Conservation (phyloP, 192 early-diverging fungal genomes). For the Chytriomyces hyalinus region DNA sequence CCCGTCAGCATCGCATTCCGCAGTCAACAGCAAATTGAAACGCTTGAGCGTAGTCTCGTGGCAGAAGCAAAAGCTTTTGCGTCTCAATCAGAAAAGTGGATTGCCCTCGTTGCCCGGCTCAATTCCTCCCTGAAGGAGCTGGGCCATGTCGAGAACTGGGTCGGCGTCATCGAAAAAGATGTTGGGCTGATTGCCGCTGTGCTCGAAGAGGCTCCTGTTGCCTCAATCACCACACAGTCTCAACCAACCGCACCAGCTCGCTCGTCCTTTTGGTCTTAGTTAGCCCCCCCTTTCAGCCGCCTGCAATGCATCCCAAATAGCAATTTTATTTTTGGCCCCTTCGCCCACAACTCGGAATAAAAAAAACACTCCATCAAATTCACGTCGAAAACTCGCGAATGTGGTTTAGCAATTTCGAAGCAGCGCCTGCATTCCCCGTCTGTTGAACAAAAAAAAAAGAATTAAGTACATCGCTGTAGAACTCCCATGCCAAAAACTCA, state of each 20-base stretch:
- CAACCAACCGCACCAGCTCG: too few species aligned
- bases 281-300: too few species aligned
- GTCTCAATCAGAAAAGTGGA: slow-evolving; percentile 80
- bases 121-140: slow-evolving; percentile 84
- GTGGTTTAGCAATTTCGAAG: background rate
- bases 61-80: slow-evolving; percentile 22
- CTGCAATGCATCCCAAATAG: too few species aligned
- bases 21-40: slow-evolving; percentile 71
- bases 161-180: slow-evolving; percentile 80
- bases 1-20: slow-evolving; percentile 62
- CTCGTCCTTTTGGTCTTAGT: too few species aligned
- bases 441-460: background rate
- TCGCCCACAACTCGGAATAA: too few species aligned
- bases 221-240: background rate
- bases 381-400: background rate
- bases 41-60: slow-evolving; percentile 21
- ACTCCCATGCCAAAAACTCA: slow-evolving; percentile 5
- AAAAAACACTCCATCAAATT: too few species aligned
- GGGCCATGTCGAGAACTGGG: slow-evolving; percentile 89
- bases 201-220: background rate
- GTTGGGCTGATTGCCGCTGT: slow-evolving; percentile 49
- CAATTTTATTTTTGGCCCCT: too few species aligned
- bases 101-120: slow-evolving; percentile 74
- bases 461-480: background rate
- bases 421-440: background rate